Conservation (phyloP, 139 green algal species). For the Gonium pectorale region DNA sequence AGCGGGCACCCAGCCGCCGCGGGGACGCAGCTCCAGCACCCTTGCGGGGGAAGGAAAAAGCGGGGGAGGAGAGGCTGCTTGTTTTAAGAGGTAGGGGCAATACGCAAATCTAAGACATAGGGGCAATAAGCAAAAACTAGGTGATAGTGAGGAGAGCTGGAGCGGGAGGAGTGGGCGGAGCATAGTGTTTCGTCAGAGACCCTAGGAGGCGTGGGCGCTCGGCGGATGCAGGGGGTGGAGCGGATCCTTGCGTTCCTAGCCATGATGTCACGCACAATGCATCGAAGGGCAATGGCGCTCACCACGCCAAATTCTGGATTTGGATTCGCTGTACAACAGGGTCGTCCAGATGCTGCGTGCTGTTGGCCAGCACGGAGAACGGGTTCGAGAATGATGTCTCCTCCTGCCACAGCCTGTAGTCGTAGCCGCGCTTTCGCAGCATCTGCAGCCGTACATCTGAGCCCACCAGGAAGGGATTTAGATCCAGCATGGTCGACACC, state of each 20-base stretch:
- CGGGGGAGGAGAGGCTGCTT: neutral
- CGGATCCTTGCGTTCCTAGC: no score
- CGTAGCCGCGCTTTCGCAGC: neutral
- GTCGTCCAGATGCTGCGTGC: neutral
- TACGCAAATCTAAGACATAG: no score
- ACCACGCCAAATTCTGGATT: constrained; percentile 11
- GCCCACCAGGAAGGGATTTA: neutral
- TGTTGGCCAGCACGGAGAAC: neutral
- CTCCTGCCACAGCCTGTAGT: constrained; percentile 26
- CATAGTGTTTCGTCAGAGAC: no score
- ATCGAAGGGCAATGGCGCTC: neutral
- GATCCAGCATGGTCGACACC: constrained; percentile 37
- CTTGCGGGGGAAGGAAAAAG: neutral
- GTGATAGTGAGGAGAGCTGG: no score
- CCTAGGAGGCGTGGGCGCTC: no score
- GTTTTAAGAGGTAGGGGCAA: no score
- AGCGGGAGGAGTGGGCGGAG: no score
- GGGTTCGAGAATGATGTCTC: constrained; percentile 1
- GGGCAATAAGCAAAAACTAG: no score
- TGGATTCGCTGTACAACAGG: neutral
- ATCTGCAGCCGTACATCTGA: neutral
- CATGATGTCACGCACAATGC: no score
- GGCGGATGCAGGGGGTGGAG: no score
- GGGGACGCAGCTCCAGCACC: constrained; percentile 20
- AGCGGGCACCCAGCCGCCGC: constrained; percentile 1